Percentiles rank a stretch among this genome's conserved stretches.
phyloP scores from a whole-genome alignment of 108 stramenopile genomes.

The Fistulifera solaris region DNA sequence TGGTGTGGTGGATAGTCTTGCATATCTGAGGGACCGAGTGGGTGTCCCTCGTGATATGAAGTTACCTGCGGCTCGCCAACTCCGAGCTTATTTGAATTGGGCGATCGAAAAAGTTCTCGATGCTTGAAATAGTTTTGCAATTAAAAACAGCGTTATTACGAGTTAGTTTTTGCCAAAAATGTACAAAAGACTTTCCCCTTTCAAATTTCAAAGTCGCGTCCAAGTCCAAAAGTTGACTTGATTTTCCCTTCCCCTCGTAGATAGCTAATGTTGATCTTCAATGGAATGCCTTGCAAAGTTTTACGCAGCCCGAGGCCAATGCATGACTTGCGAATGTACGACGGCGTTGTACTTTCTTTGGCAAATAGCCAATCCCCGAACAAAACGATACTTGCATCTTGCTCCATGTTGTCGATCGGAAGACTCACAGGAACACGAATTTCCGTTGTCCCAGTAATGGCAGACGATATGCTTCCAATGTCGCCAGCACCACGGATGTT shows the following conservation, averaged over 20 bases:
- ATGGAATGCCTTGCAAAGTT: constrained; percentile 66
- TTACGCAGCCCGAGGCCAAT: constrained; percentile 69
- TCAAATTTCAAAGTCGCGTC: constrained; percentile 52
- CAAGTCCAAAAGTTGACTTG: constrained; percentile 60
- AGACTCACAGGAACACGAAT: constrained; percentile 53
- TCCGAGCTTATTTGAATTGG: constrained; percentile 76
- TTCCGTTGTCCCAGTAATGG: constrained; percentile 62
- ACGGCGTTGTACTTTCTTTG: constrained; percentile 9
- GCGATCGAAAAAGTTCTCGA: constrained; percentile 32
- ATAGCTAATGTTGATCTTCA: constrained; percentile 59
- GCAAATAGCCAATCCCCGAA: constrained; percentile 72
- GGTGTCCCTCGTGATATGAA: constrained; percentile 91
- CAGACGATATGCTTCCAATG: constrained; percentile 29
- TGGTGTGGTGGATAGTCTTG: constrained; percentile 39
- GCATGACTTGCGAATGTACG: constrained; percentile 34
- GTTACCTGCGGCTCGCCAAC: constrained; percentile 82
- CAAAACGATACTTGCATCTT: constrained; percentile 36
- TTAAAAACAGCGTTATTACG: too few relatives aligned
- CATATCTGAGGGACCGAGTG: constrained; percentile 84
- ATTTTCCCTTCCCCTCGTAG: constrained; percentile 53
- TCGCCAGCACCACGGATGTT: constrained; percentile 53
- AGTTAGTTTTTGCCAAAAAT: too few relatives aligned
- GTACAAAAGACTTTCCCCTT: too few relatives aligned
- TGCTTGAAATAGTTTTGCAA: not conserved
- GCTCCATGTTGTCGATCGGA: constrained; percentile 9